Evolutionary conservation across 148 eudicot genomes (phyloP), one percentile per base, ranked within the genome.

Genomic region (Amaranthus cruentus): DNA sequence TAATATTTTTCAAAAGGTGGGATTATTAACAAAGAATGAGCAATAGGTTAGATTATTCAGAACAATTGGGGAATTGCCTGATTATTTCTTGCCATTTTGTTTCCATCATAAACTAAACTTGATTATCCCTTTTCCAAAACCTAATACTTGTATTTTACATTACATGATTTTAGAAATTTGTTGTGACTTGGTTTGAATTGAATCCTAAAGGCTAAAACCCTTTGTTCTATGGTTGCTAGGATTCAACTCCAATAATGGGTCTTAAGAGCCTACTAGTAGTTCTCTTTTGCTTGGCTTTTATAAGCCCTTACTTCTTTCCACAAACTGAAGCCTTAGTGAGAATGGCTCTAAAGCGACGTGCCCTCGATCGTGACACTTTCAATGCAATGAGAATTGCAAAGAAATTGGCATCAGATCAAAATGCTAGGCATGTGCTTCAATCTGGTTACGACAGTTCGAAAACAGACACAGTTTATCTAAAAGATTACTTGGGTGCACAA

Each of bases 401-500:
- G 71, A 73, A 81, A 80, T 80, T 78, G 66, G 84, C 80, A 60
- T 73, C 73, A 43, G 60, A 66, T 53, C 68, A 73, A 21, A 78
- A 83, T 56, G 76, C 63, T 60, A 56, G 69, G 68, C 74, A 82
- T 55, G 78, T 81, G 47, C 72, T 68, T 52, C 80, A 43, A 14
- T 70, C 65, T 3, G 69, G 51, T 70, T 66, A 76, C 71, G 73
- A 77, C 28, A 68, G 76, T 66, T 67, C 87, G 66, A 83, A 86
- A 43, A 75, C 59, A 58, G 92, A 90, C 67, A 48, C 72, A 38
- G 82, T 91, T 65, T 84, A 88, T 75, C 76, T 93, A 70, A 89
- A 88, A 81, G 90, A 93, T 67, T 93, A 87, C 79, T 73, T 93
- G 83, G 94, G 88, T 78, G 96, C 98, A 12, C 94, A 93, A 48